Evolutionary conservation across 345 rosid genomes (phyloP), one percentile per base, ranked within the genome.

Genomic region (Adansonia digitata): DNA sequence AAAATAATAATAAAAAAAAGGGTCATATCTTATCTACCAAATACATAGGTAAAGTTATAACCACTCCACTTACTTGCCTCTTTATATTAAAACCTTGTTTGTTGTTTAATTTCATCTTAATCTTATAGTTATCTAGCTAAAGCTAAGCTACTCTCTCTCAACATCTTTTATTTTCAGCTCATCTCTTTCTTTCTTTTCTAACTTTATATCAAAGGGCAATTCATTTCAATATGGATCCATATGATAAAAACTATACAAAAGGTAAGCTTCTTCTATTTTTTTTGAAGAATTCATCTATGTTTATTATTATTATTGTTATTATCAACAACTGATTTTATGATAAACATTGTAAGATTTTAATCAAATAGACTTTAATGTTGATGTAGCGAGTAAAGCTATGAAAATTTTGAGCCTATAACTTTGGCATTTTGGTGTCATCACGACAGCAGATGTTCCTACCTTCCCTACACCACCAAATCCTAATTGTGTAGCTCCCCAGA

Each of bases 401-500:
- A 24, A 24, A 12, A 55, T 55, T 31, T 55, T 4, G 27, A 11
- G 49, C 45, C 14, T 5, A 11, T n/a, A 22, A 55, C 22, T 31
- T 24, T 55, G 24, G 12, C 12, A 31, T 13, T 66, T 42, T 66
- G 35, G 34, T 66, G 34, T 14, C 27, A 26, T 40, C 53, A 34
- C 18, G 53, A 42, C 24, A 24, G 37, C 53, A 67, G 37, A 5
- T 2, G 24, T n/a, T n/a, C 69, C 14, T 40, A 14, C 49, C 27
- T 0, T 65, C 10, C 49, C 69, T 10, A 65, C 72, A 18, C 72
- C 72, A 46, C 72, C 72, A 4, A 48, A 69, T 69, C 72, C 57
- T 46, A 64, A 64, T 39, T 69, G 22, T 29, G 72, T 14, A 69
- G 57, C 72, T 27, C 72, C 72, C 2, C 40, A 45, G 34, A 46